Conservation (phyloP, 164 flowering plant species). For the Platanus orientalis region DNA sequence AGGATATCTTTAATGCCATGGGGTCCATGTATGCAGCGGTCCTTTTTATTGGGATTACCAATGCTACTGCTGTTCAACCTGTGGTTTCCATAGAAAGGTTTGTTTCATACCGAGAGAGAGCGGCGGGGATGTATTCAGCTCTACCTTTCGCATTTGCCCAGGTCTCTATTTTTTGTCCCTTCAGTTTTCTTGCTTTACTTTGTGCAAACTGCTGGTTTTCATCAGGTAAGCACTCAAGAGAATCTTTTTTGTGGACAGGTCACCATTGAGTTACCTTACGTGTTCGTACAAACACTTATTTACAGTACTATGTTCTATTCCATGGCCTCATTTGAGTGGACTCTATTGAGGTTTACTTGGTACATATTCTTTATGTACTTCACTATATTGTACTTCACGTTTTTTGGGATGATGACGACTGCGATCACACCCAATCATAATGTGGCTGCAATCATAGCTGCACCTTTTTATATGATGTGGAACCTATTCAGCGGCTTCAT, state of each 20-base stretch:
- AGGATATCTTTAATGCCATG: constrained; percentile 87
- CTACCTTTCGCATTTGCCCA: constrained; percentile 95
- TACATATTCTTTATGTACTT: constrained; percentile 87
- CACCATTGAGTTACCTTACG: constrained; percentile 92
- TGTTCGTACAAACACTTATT: constrained; percentile 72
- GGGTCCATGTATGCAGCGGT: constrained; percentile 96
- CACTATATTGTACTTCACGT: constrained; percentile 89
- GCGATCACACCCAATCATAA: constrained; percentile 94
- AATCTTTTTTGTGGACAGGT: constrained; percentile 46
- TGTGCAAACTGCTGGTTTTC: neutral
- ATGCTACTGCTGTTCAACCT: constrained; percentile 87
- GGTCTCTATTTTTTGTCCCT: constrained; percentile 32
- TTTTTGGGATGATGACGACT: constrained; percentile 96
- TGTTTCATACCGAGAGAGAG: constrained; percentile 96
- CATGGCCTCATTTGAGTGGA: constrained; percentile 90
- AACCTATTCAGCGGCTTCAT: constrained; percentile 97
- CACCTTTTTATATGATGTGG: constrained; percentile 98
- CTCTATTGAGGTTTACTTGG: constrained; percentile 56
- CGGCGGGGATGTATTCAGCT: constrained; percentile 95
- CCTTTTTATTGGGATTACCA: constrained; percentile 84
- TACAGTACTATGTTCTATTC: constrained; percentile 77
- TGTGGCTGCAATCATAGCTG: constrained; percentile 81
- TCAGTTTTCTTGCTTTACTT: neutral
- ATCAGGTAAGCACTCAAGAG: neutral
- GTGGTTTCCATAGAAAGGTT: constrained; percentile 94